Evolutionary conservation across 176 grass and related monocot genomes (phyloP), one percentile per base, ranked within the genome.

Genomic region (Zoysia pacifica): DNA sequence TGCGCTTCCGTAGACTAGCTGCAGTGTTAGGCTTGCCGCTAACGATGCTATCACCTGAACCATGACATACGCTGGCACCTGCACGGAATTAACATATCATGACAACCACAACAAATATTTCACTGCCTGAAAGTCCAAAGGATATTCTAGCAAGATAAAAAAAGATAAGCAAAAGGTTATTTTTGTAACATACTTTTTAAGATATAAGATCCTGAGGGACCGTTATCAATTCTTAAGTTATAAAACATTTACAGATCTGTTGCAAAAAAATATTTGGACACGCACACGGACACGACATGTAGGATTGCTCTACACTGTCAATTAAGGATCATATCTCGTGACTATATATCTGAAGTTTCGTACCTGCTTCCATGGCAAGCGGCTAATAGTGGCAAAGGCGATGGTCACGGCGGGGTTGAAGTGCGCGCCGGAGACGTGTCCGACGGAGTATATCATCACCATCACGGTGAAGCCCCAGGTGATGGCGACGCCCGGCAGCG

Each of bases 391-490:
- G 62, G 92, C 95, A 40, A 94, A 98, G 51, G 95, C 90, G 12
- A 98, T 1, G 48, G 87, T 81, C 60, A 98, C 95, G 28, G 95
- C 92, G 2, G 95, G 95, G 73, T 98, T 98, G 74, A 98, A 83
- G 84, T 98, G 95, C 2, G 90, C 95, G 56, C 95, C 90, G 67
- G 95, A 98, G 74, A 94, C 94, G 75, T 94, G 95, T 42, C 95
- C 95, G 8, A 98, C 80, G 7, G 95, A 93, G 87, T 98, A 98
- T 2, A 93, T 78, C 95, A 98, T 94, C 8, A 93, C 95, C 95
- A 89, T 94, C 9, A 94, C 95, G 49, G 87, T 84, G 4, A 98
- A 83, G 4, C 95, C 95, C 95, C 95, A 98, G 14, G 88, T 85
- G 58, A 93, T 69, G 92, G 86, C 83, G 75, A 98, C 75, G 28